These are phyloP conservation scores for Domatiomyces catenatus DNA, from an alignment of 2,329 filamentous ascomycete genomes.

Conservation along the genomic window DNA sequence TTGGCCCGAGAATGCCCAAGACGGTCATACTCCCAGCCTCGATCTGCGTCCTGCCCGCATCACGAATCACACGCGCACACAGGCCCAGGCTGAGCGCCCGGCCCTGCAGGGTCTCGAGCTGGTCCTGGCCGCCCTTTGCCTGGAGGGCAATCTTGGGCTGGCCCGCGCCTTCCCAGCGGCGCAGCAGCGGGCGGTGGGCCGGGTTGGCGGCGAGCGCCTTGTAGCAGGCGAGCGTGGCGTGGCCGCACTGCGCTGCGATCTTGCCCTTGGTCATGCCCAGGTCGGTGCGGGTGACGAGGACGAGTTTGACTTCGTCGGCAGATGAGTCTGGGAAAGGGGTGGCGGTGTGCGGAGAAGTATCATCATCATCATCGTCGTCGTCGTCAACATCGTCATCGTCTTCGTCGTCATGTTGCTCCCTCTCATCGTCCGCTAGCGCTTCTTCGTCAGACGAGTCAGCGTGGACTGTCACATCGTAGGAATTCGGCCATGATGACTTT, in stretches of 20 bases:
- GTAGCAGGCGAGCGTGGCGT: conserved; percentile 96
- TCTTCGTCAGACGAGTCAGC: conserved; percentile 27
- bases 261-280: conserved; percentile 99
- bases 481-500: conserved; percentile 34
- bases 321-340: conserved; percentile 16
- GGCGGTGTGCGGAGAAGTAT: conserved; percentile 34
- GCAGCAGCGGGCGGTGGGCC: conserved; percentile 46
- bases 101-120: conserved; percentile 57
- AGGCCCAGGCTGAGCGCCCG: conserved; percentile 70
- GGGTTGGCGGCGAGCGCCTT: conserved; percentile 53
- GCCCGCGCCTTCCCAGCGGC: conserved; percentile 70
- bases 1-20: conserved; percentile 67
- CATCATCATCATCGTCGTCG: conserved; percentile 53
- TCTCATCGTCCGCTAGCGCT: conserved; percentile 7
- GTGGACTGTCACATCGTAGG: conserved; percentile 36
- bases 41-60: conserved; percentile 96
- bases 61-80: conserved; percentile 77
- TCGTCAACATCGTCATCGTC: conserved; percentile 40
- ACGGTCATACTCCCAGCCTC: conserved; percentile 85
- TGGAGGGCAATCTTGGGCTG: conserved; percentile 92
- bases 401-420: conserved; percentile 6
- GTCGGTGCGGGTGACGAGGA: conserved; percentile 83
- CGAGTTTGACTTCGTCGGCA: conserved; percentile 81
- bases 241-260: conserved; percentile 87
- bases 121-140: conserved; percentile 62